phyloP scores from a whole-genome alignment of 78 protist species.

The Chrysochromulina parva region DNA sequence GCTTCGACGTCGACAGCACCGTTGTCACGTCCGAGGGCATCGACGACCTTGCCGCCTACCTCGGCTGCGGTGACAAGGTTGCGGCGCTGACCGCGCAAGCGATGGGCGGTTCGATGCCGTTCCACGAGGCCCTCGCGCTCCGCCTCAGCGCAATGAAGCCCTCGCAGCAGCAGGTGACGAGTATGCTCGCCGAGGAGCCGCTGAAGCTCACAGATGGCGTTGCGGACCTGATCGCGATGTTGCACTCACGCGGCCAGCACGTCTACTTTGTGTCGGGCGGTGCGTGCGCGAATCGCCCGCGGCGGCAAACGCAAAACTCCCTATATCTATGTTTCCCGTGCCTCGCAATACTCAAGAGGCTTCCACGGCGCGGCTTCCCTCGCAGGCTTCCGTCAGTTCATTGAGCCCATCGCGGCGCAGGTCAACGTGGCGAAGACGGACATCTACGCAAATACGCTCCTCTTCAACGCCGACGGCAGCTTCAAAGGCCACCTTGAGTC shows the following conservation, averaged over 20 bases:
- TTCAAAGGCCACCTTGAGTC: conserved; percentile 28
- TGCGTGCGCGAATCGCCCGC: too few species aligned
- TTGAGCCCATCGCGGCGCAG: conserved; percentile 53
- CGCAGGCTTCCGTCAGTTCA: conserved; percentile 56
- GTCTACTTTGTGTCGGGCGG: conserved; percentile 56
- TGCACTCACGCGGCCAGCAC: background rate
- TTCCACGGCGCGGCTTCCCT: too few species aligned
- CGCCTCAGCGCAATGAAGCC: conserved; percentile 62
- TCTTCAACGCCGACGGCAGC: conserved; percentile 40
- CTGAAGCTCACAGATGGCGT: conserved; percentile 12
- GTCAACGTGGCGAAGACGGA: conserved; percentile 22
- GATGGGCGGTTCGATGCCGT: conserved; percentile 53
- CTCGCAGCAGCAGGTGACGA: conserved; percentile 1
- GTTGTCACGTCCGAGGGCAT: conserved; percentile 56
- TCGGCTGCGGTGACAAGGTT: conserved; percentile 53
- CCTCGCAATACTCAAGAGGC: too few species aligned
- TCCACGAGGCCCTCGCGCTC: conserved; percentile 48
- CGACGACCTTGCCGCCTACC: conserved; percentile 51
- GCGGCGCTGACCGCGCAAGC: conserved; percentile 59
- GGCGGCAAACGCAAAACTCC: too few species aligned
- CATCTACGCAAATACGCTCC: conserved; percentile 56
- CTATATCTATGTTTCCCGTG: too few species aligned
- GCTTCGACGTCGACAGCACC: conserved; percentile 70
- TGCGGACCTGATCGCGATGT: background rate
- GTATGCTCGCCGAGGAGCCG: background rate